phyloP scores from a whole-genome alignment of 108 stramenopile genomes.

The Pseudonitzschia multistriata region DNA sequence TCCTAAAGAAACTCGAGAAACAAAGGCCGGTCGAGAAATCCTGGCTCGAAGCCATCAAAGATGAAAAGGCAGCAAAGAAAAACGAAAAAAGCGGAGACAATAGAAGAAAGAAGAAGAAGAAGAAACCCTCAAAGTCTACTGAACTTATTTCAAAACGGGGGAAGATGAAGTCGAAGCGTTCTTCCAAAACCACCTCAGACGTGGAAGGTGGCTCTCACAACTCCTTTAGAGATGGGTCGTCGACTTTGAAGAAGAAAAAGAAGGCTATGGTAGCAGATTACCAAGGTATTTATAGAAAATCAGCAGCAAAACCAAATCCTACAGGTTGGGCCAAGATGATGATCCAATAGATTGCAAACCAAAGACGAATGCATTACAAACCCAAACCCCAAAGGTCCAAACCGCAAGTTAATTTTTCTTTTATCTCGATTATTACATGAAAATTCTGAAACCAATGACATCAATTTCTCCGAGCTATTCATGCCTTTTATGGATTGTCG shows the following conservation, averaged over 20 bases:
- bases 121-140: not conserved
- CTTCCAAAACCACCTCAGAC: not conserved
- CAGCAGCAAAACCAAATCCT: conserved; percentile 15
- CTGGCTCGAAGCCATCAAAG: conserved; percentile 33
- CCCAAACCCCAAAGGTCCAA: too few relatives aligned
- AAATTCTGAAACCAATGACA: too few relatives aligned
- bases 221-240: too few relatives aligned
- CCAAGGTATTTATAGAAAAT: conserved; percentile 25
- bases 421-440: too few relatives aligned
- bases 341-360: not conserved
- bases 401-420: too few relatives aligned
- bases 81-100: not conserved
- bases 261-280: conserved; percentile 17
- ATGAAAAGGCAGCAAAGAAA: conserved; percentile 25
- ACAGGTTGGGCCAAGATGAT: conserved; percentile 24
- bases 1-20: conserved; percentile 29
- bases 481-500: too few relatives aligned
- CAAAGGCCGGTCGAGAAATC: conserved; percentile 24
- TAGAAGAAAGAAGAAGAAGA: not conserved
- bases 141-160: not conserved
- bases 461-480: too few relatives aligned
- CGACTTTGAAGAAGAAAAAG: not conserved
- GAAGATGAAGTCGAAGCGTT: not conserved
- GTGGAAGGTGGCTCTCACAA: too few relatives aligned
- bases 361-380: too few relatives aligned